A percentile compares a stretch with the other conserved stretches of the same genome.
phyloP scores from a whole-genome alignment of 352 stramenopile genomes.

The Globisporangium echinulatum region DNA sequence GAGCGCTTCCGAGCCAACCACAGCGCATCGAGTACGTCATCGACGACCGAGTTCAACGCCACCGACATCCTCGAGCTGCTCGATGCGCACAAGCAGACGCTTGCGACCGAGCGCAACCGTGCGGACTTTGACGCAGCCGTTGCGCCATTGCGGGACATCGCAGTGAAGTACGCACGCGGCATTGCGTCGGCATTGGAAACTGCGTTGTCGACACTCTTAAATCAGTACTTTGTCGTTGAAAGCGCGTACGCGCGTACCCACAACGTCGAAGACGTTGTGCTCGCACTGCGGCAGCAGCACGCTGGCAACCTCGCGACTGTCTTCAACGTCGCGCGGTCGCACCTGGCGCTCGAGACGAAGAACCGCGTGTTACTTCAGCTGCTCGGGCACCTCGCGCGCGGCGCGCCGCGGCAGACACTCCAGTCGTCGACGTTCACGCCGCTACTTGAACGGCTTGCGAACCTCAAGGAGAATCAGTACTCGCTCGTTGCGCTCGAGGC shows the following conservation, averaged over 20 bases:
- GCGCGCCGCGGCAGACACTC: slow-evolving; percentile 41
- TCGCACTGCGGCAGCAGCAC: slow-evolving; percentile 88
- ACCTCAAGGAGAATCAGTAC: slow-evolving; percentile 89
- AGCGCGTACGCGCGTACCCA: slow-evolving; percentile 64
- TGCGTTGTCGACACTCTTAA: slow-evolving; percentile 68
- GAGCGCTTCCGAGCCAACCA: slow-evolving; percentile 54
- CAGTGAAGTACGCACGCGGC: slow-evolving; percentile 71
- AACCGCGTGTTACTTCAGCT: slow-evolving; percentile 79
- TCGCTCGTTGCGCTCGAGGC: slow-evolving; percentile 91
- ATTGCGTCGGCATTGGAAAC: slow-evolving; percentile 57
- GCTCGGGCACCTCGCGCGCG: slow-evolving; percentile 44
- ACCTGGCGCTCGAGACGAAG: slow-evolving; percentile 86
- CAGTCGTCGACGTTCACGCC: slow-evolving; percentile 66
- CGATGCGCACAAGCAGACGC: slow-evolving; percentile 54
- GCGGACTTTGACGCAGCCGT: slow-evolving; percentile 74
- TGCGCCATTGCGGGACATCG: slow-evolving; percentile 60
- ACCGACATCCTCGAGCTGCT: slow-evolving; percentile 47
- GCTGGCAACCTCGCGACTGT: slow-evolving; percentile 78
- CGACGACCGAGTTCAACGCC: slow-evolving; percentile 43
- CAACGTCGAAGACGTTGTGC: slow-evolving; percentile 80
- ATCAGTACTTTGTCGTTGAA: slow-evolving; percentile 78
- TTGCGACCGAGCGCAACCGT: slow-evolving; percentile 42
- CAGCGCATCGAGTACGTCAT: slow-evolving; percentile 18
- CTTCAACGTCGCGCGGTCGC: slow-evolving; percentile 88
- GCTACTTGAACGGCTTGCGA: slow-evolving; percentile 81